Percentiles rank a stretch among this genome's conserved stretches.
phyloP scores from a whole-genome alignment of 176 grass and related monocot genomes.

The Miscanthus lutarioriparius region DNA sequence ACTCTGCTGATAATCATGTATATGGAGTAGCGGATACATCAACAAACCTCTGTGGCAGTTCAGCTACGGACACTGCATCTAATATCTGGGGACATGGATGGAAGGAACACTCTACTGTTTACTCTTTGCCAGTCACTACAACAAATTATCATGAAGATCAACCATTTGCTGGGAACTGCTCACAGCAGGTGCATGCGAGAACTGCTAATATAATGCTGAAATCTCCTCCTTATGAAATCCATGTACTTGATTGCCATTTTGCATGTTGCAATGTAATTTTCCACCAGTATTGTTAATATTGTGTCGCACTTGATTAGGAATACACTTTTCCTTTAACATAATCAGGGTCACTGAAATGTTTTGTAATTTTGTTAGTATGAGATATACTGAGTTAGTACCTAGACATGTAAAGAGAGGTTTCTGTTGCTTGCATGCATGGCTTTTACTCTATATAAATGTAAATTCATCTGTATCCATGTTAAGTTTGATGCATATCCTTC shows the following conservation, averaged over 20 bases:
- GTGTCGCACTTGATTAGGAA: neutral
- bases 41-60: slow-evolving; percentile 9
- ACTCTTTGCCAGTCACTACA: slow-evolving; percentile 12
- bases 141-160: slow-evolving; percentile 1
- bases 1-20: slow-evolving; percentile 32
- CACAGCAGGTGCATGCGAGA: neutral
- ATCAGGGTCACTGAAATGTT: neutral
- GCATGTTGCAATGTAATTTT: neutral
- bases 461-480: slow-evolving; percentile 19
- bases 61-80: slow-evolving; percentile 12
- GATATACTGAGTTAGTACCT: neutral
- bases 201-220: neutral
- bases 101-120: slow-evolving; percentile 33
- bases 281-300: neutral
- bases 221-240: neutral
- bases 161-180: neutral
- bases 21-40: slow-evolving; percentile 23
- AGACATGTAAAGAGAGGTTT: neutral
- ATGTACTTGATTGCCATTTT: slow-evolving; percentile 33
- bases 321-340: neutral
- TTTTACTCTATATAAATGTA: neutral
- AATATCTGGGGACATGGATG: slow-evolving; percentile 27
- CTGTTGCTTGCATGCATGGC: slow-evolving; percentile 10
- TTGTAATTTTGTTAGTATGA: neutral
- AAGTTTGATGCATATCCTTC: neutral